These are phyloP conservation scores for Fusarium bactridioides DNA, from an alignment of 2,329 filamentous ascomycete species.

Conservation along the genomic window DNA sequence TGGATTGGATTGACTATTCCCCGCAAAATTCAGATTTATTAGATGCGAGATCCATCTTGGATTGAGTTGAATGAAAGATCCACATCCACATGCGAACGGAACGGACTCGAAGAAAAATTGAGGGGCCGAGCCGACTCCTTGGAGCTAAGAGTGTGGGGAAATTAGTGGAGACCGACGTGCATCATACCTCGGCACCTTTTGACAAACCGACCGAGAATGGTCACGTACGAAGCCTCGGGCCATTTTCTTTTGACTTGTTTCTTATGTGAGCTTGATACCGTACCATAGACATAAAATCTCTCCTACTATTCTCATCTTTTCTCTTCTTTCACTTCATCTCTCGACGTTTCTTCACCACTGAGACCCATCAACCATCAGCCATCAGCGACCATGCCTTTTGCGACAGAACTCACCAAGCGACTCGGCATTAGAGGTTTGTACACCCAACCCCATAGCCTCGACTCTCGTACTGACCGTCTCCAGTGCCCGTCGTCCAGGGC, in stretches of 20 bases:
- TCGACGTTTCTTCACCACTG: background rate
- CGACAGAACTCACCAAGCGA: constrained; percentile 64
- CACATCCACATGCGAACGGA: constrained; percentile 11
- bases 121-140: constrained; percentile 23
- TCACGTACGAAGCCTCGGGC: constrained; percentile 15
- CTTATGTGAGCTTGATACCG: background rate
- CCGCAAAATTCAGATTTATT: background rate
- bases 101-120: constrained; percentile 17
- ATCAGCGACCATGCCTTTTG: constrained; percentile 59
- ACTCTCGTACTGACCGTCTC: background rate
- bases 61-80: background rate
- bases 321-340: background rate
- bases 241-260: background rate
- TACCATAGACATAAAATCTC: background rate
- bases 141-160: constrained; percentile 6
- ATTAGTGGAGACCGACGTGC: background rate
- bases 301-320: background rate
- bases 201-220: background rate
- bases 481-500: constrained; percentile 83
- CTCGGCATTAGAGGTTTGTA: constrained; percentile 62
- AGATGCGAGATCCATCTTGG: background rate
- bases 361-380: no score
- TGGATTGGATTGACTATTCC: background rate
- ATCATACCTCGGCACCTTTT: constrained; percentile 33
- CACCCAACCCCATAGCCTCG: background rate